A percentile compares a stretch with the other conserved stretches of the same genome.
Evolutionary conservation across 2,329 filamentous ascomycete genomes (phyloP).

Genomic region (Hymenoscyphus infarciens): DNA sequence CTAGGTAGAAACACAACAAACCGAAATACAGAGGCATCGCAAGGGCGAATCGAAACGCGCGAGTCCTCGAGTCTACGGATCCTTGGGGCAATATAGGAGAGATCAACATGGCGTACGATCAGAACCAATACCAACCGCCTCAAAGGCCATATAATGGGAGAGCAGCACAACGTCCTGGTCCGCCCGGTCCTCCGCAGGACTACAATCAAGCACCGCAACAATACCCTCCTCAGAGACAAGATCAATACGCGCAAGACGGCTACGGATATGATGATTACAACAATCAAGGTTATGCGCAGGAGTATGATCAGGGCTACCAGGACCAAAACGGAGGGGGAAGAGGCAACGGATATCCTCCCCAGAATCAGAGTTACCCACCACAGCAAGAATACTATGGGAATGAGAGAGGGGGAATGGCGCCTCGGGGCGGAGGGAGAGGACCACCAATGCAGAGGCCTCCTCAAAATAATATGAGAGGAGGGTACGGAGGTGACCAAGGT

Average conservation of each 20-base stretch:
- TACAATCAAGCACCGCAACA: constrained; percentile 40
- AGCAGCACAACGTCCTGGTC: constrained; percentile 28
- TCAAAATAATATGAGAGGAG: constrained; percentile 26
- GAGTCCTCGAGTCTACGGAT: neutral
- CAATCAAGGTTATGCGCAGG: constrained; percentile 25
- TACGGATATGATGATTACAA: constrained; percentile 33
- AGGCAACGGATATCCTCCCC: constrained; percentile 29
- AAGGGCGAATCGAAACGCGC: neutral
- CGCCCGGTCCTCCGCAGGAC: constrained; percentile 29
- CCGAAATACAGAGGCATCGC: neutral
- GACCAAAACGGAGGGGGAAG: constrained; percentile 31
- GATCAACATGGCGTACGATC: constrained; percentile 35
- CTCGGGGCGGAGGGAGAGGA: constrained; percentile 27
- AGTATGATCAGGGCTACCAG: constrained; percentile 30
- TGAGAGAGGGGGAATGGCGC: constrained; percentile 25
- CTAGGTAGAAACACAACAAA: neutral
- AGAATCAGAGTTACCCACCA: constrained; percentile 29
- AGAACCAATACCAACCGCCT: constrained; percentile 31
- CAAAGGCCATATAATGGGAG: constrained; percentile 32
- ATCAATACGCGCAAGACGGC: constrained; percentile 31
- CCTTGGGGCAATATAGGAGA: neutral
- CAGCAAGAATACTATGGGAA: constrained; percentile 32
- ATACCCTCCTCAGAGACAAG: constrained; percentile 62
- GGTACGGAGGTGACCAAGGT: constrained; percentile 23
- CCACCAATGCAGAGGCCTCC: constrained; percentile 30